Evolutionary conservation across 495 filamentous ascomycete genomes (phyloP), one percentile per base, ranked within the genome.

Genomic region (Aspergillus sclerotioniger): DNA sequence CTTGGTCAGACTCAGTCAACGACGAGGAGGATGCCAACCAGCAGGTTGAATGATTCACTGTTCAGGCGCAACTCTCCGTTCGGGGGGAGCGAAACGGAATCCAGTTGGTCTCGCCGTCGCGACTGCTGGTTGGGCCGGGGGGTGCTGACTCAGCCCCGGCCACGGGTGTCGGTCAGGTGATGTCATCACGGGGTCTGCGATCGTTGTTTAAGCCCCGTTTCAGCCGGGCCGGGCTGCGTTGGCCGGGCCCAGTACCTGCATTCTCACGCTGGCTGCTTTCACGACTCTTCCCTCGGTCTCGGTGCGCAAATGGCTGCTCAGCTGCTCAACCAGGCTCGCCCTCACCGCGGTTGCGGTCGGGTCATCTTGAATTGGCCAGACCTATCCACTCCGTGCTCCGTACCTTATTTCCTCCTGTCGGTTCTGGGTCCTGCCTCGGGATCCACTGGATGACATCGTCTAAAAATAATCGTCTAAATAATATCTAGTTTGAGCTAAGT

Each of bases 151-250:
- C 60, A 64, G 59, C 65, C 25, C 25, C 47, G 35, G 20, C 32
- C 12, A 49, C 37, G 53, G 52, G 35, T 15, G 19, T n/a, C 10
- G 49, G 60, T 64, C 62, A 63, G 60, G 65, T 68, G 65, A 65
- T 65, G 65, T 68, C 65, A 68, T 67, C 53, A 59, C 15, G 17
- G 31, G 21, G 25, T 12, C 15, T 17, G 39, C n/a, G 37, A 54
- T 61, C 15, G 53, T 53, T n/a, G 13, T n/a, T n/a, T 41, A 13
- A 37, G 33, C 8, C 33, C 13, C 9, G 37, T 17, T 44, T 56
- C 31, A 49, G 29, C 25, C 25, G 25, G n/a, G 19, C 47, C 13
- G 10, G 10, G 21, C n/a, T 50, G 21, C n/a, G n/a, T 25, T 31
- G 3, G 28, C 16, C 10, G 8, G 6, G 21, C 7, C 46, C 6